Evolutionary conservation across 2,329 filamentous ascomycete species (phyloP).

Genomic region (Aureobasidium sp.): DNA sequence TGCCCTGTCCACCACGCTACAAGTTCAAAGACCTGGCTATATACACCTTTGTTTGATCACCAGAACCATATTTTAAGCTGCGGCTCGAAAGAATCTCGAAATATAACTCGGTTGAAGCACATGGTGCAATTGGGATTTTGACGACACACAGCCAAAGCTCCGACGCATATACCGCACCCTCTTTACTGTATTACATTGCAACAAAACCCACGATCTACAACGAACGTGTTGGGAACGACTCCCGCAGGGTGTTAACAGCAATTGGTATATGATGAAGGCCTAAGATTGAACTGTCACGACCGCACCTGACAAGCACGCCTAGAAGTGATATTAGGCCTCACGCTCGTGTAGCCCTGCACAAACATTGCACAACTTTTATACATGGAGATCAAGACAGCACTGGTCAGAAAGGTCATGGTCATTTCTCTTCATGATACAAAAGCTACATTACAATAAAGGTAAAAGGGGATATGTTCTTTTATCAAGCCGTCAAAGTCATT

Average conservation of each 20-base stretch:
- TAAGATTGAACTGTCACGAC: no score
- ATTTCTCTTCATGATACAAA: neutral
- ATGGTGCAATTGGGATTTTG: no score
- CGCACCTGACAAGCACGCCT: neutral
- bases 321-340: neutral
- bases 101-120: no score
- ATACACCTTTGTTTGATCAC: neutral
- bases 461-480: neutral
- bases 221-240: no score
- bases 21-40: no score
- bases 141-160: no score
- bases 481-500: conserved; percentile 5
- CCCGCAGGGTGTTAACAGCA: no score
- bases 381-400: neutral
- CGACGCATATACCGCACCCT: no score
- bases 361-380: neutral
- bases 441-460: neutral
- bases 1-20: neutral
- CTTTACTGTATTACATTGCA: no score
- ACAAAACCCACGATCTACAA: no score
- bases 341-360: neutral
- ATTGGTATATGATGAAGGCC: no score
- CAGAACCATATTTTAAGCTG: neutral
- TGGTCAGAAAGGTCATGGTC: conserved; percentile 2
- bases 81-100: neutral